phyloP scores from a whole-genome alignment of 2,329 filamentous ascomycete species.

The Arthrobotrys iridis region DNA sequence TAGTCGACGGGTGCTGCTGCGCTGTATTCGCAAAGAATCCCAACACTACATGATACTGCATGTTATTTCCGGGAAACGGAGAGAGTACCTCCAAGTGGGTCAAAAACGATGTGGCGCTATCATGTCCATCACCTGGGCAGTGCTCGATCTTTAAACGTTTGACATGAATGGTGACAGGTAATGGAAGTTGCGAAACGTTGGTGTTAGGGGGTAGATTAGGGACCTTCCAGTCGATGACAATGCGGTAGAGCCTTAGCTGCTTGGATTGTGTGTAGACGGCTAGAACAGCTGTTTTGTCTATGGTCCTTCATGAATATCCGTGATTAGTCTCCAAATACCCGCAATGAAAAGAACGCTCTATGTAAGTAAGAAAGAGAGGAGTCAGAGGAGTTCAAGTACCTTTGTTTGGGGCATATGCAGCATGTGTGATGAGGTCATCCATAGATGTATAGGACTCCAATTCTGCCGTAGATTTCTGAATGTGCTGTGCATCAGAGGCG shows the following conservation, averaged over 20 bases:
- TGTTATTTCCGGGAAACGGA: conserved; percentile 70
- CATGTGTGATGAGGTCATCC: conserved; percentile 82
- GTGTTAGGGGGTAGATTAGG: conserved; percentile 56
- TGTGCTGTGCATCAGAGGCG: conserved; percentile 62
- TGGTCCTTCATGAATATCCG: conserved; percentile 27
- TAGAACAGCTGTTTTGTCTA: conserved; percentile 55
- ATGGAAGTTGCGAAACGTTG: conserved; percentile 52
- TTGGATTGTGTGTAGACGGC: conserved; percentile 66
- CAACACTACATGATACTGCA: conserved; percentile 71
- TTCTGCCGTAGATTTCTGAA: conserved; percentile 77
- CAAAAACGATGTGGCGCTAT: conserved; percentile 70
- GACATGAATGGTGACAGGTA: conserved; percentile 53
- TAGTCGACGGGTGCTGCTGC: conserved; percentile 73
- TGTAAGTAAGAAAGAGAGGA: neutral
- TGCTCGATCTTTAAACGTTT: conserved; percentile 57
- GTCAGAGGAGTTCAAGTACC: conserved; percentile 64
- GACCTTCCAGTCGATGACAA: conserved; percentile 78
- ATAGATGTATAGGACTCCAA: conserved; percentile 77
- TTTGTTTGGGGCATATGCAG: conserved; percentile 77
- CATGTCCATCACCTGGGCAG: conserved; percentile 61
- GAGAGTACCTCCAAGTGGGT: conserved; percentile 80
- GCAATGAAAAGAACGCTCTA: neutral
- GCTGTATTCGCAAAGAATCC: conserved; percentile 69
- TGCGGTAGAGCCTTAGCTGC: conserved; percentile 77
- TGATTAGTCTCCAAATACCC: conserved; percentile 13